Evolutionary conservation across 225 moss, liverwort and hornwort species (phyloP), one percentile per base, ranked within the genome.

Genomic region (Bryum argenteum): DNA sequence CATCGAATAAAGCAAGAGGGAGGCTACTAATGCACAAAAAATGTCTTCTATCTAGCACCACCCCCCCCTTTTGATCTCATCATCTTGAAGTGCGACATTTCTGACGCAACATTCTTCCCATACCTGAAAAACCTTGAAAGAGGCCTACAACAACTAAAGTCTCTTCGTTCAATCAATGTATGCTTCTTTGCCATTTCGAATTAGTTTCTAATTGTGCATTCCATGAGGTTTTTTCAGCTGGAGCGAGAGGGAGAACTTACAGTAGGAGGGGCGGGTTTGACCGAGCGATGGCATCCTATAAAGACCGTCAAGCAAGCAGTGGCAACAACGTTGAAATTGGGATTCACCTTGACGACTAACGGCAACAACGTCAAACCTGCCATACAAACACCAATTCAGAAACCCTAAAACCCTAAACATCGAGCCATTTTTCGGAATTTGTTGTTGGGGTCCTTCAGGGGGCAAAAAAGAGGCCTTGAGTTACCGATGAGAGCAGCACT

Each of bases 281-380:
- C 98, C 58, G 98, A 99, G 33, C 98, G 98, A 73, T 99, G 92
- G 73, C 94, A 91, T 65, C 98, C 98, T 50, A 99, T 80, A 68
- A 94, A 99, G 38, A 99, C 98, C 69, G 91, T 91, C 56, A 99
- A 71, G 76, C 98, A 99, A 69, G 98, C 98, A 70, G 98, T 99
- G 10, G 90, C 92, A 45, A 99, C 94, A 65, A 99, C 98, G 79
- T 99, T 99, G 71, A 99, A 79, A 80, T 99, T 99, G 17, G 98
- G 92, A 83, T 99, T 89, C 74, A 99, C 94, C 82, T 81, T 83
- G 53, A 94, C 86, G 44, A 98, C 88, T 69, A 98, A 84, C 23
- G 98, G 94, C 71, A 88, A 84, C 82, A 98, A 77, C 66, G 94
- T 91, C 74, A 98, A 79, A 82, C 92, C 98, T 96, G 87, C 71